Evolutionary conservation across 2,329 filamentous ascomycete species (phyloP).

Genomic region (Fusarium piperis): DNA sequence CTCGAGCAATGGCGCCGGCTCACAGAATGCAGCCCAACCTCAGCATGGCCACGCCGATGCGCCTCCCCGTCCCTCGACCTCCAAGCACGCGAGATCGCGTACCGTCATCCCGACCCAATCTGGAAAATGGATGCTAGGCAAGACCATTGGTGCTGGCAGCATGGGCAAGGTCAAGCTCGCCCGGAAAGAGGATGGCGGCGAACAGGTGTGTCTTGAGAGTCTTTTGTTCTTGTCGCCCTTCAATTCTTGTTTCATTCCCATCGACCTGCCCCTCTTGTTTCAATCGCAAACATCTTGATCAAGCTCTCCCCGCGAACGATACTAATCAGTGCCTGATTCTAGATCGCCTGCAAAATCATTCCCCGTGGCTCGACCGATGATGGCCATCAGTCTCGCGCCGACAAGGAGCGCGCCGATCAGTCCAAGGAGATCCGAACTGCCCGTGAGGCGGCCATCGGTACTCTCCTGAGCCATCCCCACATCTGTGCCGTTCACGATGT

Average conservation of each 20-base stretch:
- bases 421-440: conserved; percentile 97
- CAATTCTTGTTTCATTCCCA: conserved; percentile 1
- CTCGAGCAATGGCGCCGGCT: conserved; percentile 63
- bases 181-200: conserved; percentile 86
- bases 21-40: conserved; percentile 60
- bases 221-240: not conserved
- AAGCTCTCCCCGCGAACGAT: conserved; percentile 6
- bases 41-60: conserved; percentile 50
- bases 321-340: conserved; percentile 21
- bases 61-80: conserved; percentile 48
- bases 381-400: conserved; percentile 73
- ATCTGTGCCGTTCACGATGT: conserved; percentile 97
- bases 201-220: conserved; percentile 73
- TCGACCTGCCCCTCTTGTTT: conserved; percentile 22
- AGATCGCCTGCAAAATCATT: conserved; percentile 96
- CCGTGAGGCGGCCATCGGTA: conserved; percentile 95
- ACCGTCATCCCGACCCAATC: conserved; percentile 91
- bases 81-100: conserved; percentile 66
- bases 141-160: conserved; percentile 96
- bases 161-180: conserved; percentile 99
- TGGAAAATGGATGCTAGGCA: conserved; percentile 93
- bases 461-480: conserved; percentile 91
- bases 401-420: conserved; percentile 91
- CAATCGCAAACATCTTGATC: conserved; percentile 1
- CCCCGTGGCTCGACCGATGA: conserved; percentile 91